Base-by-base conservation (phyloP, 225 moss, liverwort and hornwort species). In the Lunularia cruciata region DNA sequence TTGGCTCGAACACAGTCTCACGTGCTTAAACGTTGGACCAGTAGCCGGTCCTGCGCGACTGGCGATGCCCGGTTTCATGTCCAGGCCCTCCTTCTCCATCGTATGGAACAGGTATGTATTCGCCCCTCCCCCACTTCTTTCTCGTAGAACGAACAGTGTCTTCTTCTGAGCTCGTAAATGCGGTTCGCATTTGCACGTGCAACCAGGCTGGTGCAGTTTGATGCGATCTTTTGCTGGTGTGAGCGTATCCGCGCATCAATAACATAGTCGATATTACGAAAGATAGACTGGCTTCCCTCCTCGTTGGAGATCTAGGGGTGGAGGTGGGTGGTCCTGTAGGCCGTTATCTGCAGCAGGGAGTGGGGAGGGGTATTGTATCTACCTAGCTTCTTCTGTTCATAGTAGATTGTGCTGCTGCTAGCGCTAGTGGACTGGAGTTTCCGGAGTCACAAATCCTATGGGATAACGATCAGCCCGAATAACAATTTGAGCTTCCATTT, bases 101-200 rank as follows among this genome's bases (percentile, higher is more conserved):
- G 34, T 34, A 59, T 34, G 58, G 35, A 59, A 59, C 58, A 15
- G 15, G 34, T n/a, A 0, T 18, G 57, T 33, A 2, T n/a, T 57
- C 8, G 14, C 14, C 36, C 20, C 36, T 8, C 60, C 12, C 23
- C 55, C 28, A 55, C 33, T 4, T 57, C n/a, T n/a, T n/a, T n/a
- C n/a, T 3, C 32, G 32, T 15, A 57, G 31, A 16, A 31, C 27
- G 16, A 30, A 9, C 52, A 3, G 52, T 12, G 52, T 18, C 47
- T 20, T 48, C 16, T 7, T 52, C 28, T 31, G 5, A 18, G 2
- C 26, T 27, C 54, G 54, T 54, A 54, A 54, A 54, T 54, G 54
- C 54, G 12, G 54, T 28, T 54, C 13, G 54, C 26, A 28, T 54
- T n/a, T 54, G 54, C 54, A 54, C 54, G 54, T 54, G 54, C 54